phyloP scores from a whole-genome alignment of 371 early-diverging fungal genomes.

The Gilbertella persicaria region DNA sequence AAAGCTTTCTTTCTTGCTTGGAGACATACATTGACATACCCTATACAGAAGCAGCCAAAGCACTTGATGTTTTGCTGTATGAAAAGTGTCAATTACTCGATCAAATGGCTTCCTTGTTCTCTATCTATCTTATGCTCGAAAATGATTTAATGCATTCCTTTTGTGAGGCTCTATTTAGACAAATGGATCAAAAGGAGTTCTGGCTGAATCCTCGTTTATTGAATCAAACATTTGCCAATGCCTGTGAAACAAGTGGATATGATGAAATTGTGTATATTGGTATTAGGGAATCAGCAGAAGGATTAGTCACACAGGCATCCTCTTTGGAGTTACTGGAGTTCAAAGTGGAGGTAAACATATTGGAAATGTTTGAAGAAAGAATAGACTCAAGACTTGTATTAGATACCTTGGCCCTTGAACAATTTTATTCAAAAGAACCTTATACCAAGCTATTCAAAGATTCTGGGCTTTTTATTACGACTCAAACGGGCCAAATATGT shows the following conservation, averaged over 20 bases:
- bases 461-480: slow-evolving; percentile 36
- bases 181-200: slow-evolving; percentile 36
- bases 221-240: slow-evolving; percentile 35
- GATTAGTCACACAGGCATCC: slow-evolving; percentile 1
- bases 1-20: slow-evolving; percentile 7
- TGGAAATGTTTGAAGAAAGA: not conserved
- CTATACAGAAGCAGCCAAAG: slow-evolving; percentile 19
- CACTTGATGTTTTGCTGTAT: slow-evolving; percentile 20
- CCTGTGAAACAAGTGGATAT: slow-evolving; percentile 20
- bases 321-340: slow-evolving; percentile 33
- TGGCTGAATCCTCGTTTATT: slow-evolving; percentile 38
- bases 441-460: slow-evolving; percentile 33
- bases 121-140: slow-evolving; percentile 46
- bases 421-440: slow-evolving; percentile 37
- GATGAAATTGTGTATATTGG: slow-evolving; percentile 21
- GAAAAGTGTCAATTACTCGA: slow-evolving; percentile 18
- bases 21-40: slow-evolving; percentile 22
- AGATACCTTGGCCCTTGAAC: slow-evolving; percentile 55
- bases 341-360: slow-evolving; percentile 32
- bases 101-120: slow-evolving; percentile 28
- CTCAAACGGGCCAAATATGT: slow-evolving; percentile 51
- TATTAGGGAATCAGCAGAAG: not conserved
- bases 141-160: slow-evolving; percentile 47
- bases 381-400: not conserved
- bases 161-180: slow-evolving; percentile 33